Conservation (phyloP, 2,329 filamentous ascomycete genomes). For the Ophiostoma angusticollis region DNA sequence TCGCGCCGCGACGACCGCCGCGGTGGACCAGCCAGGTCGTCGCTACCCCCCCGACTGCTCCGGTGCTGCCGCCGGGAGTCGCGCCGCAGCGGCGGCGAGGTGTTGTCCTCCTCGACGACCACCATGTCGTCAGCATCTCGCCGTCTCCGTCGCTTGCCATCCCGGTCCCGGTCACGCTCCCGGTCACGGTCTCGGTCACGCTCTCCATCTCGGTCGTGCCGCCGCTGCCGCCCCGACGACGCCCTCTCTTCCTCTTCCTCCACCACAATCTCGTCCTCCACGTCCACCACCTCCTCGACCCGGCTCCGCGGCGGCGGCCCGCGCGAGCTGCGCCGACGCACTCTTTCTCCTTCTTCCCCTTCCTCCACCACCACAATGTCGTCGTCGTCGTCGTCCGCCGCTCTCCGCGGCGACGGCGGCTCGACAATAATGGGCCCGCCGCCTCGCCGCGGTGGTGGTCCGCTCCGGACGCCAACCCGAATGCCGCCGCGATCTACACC, state of each 20-base stretch:
- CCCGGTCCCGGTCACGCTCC: no score
- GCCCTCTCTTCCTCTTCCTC: neutral
- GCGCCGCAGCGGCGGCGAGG: neutral
- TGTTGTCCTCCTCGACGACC: conserved; percentile 8
- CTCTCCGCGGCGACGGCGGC: conserved; percentile 9
- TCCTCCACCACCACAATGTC: conserved; percentile 9
- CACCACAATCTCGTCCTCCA: neutral
- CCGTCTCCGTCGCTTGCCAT: no score
- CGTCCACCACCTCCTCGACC: neutral
- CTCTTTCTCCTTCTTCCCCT: neutral
- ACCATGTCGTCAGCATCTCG: conserved; percentile 5
- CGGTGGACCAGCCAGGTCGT: no score
- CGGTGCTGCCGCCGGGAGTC: neutral
- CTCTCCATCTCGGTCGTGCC: no score
- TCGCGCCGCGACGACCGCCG: conserved; percentile 1
- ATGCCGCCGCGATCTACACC: no score
- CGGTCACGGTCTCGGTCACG: no score
- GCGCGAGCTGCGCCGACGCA: no score
- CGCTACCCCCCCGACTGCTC: neutral
- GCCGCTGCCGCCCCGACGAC: neutral
- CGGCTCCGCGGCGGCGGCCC: no score
- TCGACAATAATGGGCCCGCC: conserved; percentile 17
- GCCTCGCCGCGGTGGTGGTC: no score
- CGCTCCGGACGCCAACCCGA: no score
- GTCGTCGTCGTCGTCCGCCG: conserved; percentile 4